phyloP scores from a whole-genome alignment of 371 early-diverging fungal species.

The Mortierella sp. region DNA sequence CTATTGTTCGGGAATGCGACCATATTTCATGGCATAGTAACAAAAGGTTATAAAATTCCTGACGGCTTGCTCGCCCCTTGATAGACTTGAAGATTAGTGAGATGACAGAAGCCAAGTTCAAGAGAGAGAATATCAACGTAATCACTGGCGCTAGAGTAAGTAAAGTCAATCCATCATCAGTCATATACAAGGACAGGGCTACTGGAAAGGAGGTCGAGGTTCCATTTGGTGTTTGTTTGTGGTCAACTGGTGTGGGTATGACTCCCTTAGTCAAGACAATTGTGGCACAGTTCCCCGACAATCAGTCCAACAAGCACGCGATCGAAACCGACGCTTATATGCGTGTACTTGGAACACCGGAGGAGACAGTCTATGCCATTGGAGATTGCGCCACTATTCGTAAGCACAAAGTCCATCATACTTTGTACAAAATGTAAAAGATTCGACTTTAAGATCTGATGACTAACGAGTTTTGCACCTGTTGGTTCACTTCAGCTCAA shows the following conservation, averaged over 20 bases:
- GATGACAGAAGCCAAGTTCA: constrained; percentile 81
- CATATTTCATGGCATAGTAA: background rate
- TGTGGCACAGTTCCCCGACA: constrained; percentile 67
- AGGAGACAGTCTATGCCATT: constrained; percentile 82
- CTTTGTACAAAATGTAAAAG: background rate
- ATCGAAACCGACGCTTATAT: constrained; percentile 79
- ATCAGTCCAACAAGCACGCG: constrained; percentile 75
- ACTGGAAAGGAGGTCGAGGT: constrained; percentile 61
- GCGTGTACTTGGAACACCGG: constrained; percentile 73
- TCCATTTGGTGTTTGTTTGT: constrained; percentile 83
- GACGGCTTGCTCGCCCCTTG: background rate
- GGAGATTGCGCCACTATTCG: constrained; percentile 89
- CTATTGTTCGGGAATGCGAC: background rate
- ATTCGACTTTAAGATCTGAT: background rate
- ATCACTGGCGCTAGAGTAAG: constrained; percentile 80
- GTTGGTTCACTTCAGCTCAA: constrained; percentile 60
- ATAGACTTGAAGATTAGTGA: constrained; percentile 55
- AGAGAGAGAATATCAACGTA: constrained; percentile 78
- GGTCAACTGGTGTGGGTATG: constrained; percentile 88
- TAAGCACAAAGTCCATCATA: constrained; percentile 12
- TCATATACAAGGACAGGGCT: constrained; percentile 63
- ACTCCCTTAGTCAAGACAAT: constrained; percentile 64
- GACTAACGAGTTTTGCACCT: background rate
- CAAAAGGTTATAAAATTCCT: background rate
- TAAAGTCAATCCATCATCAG: constrained; percentile 65